These are phyloP conservation scores for Antitrichia curtipendula DNA, from an alignment of 225 moss, liverwort and hornwort species.

Conservation along the genomic window DNA sequence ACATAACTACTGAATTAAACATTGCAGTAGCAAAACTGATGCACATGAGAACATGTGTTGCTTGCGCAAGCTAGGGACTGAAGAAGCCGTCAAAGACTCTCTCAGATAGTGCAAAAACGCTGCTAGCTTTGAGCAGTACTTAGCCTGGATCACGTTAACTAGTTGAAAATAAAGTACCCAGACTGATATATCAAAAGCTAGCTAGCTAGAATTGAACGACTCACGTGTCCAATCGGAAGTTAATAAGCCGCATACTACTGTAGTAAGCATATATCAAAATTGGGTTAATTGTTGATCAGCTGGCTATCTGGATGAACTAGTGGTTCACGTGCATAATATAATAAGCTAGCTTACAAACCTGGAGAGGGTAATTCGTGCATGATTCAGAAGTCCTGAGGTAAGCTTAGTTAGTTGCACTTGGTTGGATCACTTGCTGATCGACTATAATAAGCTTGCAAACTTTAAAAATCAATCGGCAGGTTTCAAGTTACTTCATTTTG, in stretches of 20 bases:
- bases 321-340: neutral
- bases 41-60: neutral
- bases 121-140: neutral
- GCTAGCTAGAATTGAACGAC: neutral
- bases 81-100: neutral
- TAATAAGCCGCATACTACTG: neutral
- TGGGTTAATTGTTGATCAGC: neutral
- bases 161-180: neutral
- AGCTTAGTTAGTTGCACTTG: neutral
- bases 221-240: too few relatives aligned
- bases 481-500: too few relatives aligned
- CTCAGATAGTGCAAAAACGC: neutral
- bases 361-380: neutral
- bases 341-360: too few relatives aligned
- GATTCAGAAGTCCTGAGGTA: neutral
- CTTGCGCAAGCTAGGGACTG: neutral
- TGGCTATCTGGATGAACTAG: neutral
- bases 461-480: neutral
- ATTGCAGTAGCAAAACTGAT: neutral
- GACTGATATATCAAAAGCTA: neutral
- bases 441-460: neutral
- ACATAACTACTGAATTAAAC: neutral
- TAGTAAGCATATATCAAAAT: neutral
- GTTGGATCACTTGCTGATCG: neutral
- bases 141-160: neutral